A percentile compares a stretch with the other conserved stretches of the same genome.
Conservation (phyloP, 73 alveolate genomes). For the Tetrahymena borealis region DNA sequence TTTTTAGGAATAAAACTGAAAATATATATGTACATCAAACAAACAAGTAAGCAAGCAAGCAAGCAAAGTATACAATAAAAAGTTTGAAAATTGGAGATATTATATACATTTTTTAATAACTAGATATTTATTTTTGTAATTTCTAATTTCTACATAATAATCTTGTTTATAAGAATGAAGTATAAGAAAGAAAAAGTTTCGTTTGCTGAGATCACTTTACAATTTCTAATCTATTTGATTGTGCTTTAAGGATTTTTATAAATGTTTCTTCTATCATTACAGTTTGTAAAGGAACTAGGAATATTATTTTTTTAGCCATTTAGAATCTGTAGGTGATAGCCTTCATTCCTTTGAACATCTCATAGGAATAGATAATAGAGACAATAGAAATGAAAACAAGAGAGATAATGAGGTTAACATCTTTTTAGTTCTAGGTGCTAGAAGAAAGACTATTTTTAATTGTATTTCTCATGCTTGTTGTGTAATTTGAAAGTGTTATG, state of each 20-base stretch:
- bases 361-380: neutral
- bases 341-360: neutral
- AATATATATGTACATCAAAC: no score
- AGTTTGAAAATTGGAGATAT: no score
- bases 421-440: neutral
- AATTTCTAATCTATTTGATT: neutral
- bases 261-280: neutral
- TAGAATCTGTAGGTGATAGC: neutral
- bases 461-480: neutral
- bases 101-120: no score
- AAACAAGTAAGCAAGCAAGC: no score
- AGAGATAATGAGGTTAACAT: neutral
- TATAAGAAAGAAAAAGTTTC: no score
- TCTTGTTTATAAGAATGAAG: no score
- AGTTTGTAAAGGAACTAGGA: neutral
- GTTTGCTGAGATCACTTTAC: neutral
- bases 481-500: neutral
- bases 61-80: no score
- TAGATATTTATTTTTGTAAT: no score
- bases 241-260: neutral
- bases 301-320: neutral
- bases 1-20: no score
- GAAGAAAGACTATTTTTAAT: neutral
- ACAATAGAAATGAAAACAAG: neutral
- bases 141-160: no score